phyloP scores from a whole-genome alignment of 2,329 filamentous ascomycete genomes.

The Paecilomyces variotii region DNA sequence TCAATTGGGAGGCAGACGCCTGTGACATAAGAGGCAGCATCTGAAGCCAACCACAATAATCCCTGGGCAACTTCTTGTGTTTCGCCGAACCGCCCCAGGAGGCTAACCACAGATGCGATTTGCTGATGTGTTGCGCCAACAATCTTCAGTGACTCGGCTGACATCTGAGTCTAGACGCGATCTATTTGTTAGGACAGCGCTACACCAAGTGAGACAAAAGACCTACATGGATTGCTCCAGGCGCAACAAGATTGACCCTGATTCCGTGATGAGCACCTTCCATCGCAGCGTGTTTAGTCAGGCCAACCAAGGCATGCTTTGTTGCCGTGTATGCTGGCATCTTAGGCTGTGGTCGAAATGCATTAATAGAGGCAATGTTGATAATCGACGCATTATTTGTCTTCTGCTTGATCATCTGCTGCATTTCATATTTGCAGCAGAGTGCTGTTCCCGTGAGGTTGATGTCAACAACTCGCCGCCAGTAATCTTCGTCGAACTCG shows the following conservation, averaged over 20 bases:
- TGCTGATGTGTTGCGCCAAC: slow-evolving; percentile 4
- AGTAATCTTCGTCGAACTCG: too few species aligned
- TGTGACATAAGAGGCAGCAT: slow-evolving; percentile 23
- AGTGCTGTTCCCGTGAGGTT: slow-evolving; percentile 7
- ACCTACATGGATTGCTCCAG: too few species aligned
- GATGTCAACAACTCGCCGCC: too few species aligned
- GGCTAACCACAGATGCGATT: not conserved
- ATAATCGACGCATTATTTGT: slow-evolving; percentile 23
- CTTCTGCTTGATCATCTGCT: slow-evolving; percentile 30
- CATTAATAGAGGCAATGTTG: slow-evolving; percentile 35
- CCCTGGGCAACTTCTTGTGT: slow-evolving; percentile 26
- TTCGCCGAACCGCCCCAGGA: slow-evolving; percentile 10
- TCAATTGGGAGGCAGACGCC: slow-evolving; percentile 23
- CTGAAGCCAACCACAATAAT: slow-evolving; percentile 25
- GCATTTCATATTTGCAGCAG: slow-evolving; percentile 35
- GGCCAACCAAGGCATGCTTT: too few species aligned
- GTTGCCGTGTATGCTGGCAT: too few species aligned
- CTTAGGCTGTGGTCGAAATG: too few species aligned
- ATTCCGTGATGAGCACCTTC: too few species aligned
- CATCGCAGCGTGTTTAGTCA: too few species aligned
- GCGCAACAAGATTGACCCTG: too few species aligned
- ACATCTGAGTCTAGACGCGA: slow-evolving; percentile 16
- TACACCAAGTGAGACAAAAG: too few species aligned
- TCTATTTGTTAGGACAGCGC: too few species aligned
- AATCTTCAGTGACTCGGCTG: slow-evolving; percentile 8